A percentile compares a stretch with the other conserved stretches of the same genome.
Conservation (phyloP, 2,329 filamentous ascomycete species). For the Endoconidiophora laricicola region DNA sequence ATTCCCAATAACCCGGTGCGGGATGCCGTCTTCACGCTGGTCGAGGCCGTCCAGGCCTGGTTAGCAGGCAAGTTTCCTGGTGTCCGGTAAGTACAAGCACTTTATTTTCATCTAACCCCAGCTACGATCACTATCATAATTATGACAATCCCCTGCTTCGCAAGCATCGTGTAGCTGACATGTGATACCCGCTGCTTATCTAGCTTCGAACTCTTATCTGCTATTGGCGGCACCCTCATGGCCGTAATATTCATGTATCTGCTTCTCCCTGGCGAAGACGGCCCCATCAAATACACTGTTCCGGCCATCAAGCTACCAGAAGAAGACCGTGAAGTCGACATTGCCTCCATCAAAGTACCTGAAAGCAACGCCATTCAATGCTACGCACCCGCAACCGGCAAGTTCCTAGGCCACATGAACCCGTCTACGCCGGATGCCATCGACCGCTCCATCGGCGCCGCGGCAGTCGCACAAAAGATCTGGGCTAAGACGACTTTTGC, state of each 20-base stretch:
- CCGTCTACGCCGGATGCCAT: constrained; percentile 62
- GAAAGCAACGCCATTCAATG: constrained; percentile 59
- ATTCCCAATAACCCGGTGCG: constrained; percentile 7
- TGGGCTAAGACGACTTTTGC: constrained; percentile 69
- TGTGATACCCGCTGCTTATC: not conserved
- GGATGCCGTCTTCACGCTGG: constrained; percentile 3
- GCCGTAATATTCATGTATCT: constrained; percentile 20
- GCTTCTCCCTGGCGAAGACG: constrained; percentile 19
- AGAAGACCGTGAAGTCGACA: constrained; percentile 39
- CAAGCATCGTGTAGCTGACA: not conserved
- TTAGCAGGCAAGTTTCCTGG: constrained; percentile 3
- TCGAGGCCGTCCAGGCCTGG: constrained; percentile 5
- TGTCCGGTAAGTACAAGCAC: constrained; percentile 4
- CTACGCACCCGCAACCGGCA: constrained; percentile 79
- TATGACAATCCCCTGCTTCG: too few relatives aligned
- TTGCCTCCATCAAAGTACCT: constrained; percentile 45
- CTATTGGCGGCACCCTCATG: constrained; percentile 19
- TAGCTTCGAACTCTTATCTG: constrained; percentile 18
- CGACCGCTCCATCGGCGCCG: constrained; percentile 59
- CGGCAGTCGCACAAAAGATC: constrained; percentile 53
- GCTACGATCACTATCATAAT: not conserved
- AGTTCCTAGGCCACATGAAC: constrained; percentile 62
- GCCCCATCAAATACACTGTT: constrained; percentile 42
- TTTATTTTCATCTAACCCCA: not conserved
- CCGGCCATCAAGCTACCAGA: constrained; percentile 44